Percentiles rank a stretch among this genome's conserved stretches.
These are phyloP conservation scores for Pythium angustatum DNA, from an alignment of 352 stramenopile species.

Conservation along the genomic window DNA sequence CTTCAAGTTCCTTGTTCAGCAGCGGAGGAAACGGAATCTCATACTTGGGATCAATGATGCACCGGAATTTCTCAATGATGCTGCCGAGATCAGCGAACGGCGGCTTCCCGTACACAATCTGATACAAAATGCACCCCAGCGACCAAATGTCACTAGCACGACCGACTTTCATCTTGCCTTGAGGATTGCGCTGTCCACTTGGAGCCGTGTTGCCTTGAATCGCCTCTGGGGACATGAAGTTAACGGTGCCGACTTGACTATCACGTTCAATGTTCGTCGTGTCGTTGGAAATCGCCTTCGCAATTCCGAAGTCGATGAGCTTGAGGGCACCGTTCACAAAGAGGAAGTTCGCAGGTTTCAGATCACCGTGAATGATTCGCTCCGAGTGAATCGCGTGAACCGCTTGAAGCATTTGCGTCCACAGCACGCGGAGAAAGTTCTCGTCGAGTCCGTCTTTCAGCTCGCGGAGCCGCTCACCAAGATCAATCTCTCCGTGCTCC, in stretches of 20 bases:
- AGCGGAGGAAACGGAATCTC: conserved; percentile 88
- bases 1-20: conserved; percentile 78
- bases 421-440: conserved; percentile 98
- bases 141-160: conserved; percentile 95
- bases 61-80: conserved; percentile 96
- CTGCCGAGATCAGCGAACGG: conserved; percentile 93
- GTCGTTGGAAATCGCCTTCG: conserved; percentile 97
- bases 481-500: conserved; percentile 97
- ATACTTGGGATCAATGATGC: conserved; percentile 93
- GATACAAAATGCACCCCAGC: conserved; percentile 97
- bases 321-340: conserved; percentile 96
- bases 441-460: conserved; percentile 89
- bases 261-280: conserved; percentile 97
- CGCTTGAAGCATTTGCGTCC: conserved; percentile 98
- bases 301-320: conserved; percentile 98
- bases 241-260: conserved; percentile 95
- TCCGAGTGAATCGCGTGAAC: conserved; percentile 96
- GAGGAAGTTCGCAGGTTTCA: conserved; percentile 97
- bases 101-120: conserved; percentile 96
- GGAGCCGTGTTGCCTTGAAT: conserved; percentile 63
- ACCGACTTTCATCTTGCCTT: conserved; percentile 86
- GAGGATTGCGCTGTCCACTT: conserved; percentile 52
- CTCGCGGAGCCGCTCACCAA: conserved; percentile 92
- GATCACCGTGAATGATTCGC: conserved; percentile 94
- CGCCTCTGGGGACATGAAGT: conserved; percentile 97